Percentiles rank a stretch among this genome's conserved stretches.
Conservation (phyloP, 495 filamentous ascomycete genomes). For the Penicillium atrosanguineum region DNA sequence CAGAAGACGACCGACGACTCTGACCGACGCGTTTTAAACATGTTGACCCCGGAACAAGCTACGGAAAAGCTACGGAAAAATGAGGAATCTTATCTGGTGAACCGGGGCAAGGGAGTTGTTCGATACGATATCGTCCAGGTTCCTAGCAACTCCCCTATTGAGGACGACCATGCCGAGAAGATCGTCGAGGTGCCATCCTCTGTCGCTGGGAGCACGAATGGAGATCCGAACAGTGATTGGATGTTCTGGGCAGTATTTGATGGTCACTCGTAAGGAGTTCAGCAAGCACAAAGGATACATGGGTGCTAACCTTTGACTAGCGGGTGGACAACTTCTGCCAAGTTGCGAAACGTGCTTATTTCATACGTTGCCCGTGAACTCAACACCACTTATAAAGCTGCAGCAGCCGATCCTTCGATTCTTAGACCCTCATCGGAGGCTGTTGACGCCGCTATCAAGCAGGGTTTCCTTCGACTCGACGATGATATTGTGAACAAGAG, state of each 20-base stretch:
- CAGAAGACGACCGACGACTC: conserved; percentile 80
- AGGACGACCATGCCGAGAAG: conserved; percentile 97
- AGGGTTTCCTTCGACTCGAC: conserved; percentile 83
- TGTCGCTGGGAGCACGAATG: conserved; percentile 49
- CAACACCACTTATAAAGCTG: conserved; percentile 84
- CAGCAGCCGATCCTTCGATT: conserved; percentile 58
- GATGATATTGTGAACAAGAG: conserved; percentile 90
- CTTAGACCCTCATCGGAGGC: conserved; percentile 62
- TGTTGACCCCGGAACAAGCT: conserved; percentile 94
- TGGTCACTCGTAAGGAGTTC: conserved; percentile 71
- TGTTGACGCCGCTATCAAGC: conserved; percentile 89
- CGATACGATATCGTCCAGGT: conserved; percentile 96
- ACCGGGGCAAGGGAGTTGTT: conserved; percentile 84
- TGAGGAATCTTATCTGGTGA: conserved; percentile 89
- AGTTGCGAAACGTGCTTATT: conserved; percentile 87
- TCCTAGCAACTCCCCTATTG: conserved; percentile 94
- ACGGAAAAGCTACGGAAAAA: conserved; percentile 83
- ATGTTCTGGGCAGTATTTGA: conserved; percentile 99
- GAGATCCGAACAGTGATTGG: conserved; percentile 75
- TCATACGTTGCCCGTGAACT: conserved; percentile 90
- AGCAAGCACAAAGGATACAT: neutral
- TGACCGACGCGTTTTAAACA: conserved; percentile 82
- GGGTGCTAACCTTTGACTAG: conserved; percentile 41
- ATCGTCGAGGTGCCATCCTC: conserved; percentile 80
- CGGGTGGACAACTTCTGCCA: conserved; percentile 97